Base-by-base conservation (phyloP, 495 filamentous ascomycete species). In the Penicillium cataractarum region DNA sequence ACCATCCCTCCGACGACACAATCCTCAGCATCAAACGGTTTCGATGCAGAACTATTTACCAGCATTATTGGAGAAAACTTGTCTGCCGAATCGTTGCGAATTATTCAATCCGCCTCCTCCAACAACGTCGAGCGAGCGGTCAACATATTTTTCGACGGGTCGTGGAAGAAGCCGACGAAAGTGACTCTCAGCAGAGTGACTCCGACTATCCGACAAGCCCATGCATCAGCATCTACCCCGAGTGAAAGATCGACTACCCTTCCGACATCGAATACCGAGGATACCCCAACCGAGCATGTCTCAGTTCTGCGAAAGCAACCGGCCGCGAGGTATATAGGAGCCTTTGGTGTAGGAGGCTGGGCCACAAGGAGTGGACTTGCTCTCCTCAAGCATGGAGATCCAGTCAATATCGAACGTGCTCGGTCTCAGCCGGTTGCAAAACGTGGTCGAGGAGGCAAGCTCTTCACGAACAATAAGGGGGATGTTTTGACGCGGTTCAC, bases 401-500 rank as follows among this genome's bases (percentile, higher is more conserved):
- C 73, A 22, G 87, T 97, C 63, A 88, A 82, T 52, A 97, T 99
- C 53, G 95, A 97, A 74, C 89, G 95, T 31, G 87, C 91, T 54
- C 93, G 88, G 74, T 89, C 88, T 6, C 87, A 88, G 55, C 77
- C 84, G 24, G 71, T 81, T 29, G 78, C 78, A n/a, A 88, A 84
- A 56, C 72, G 82, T 33, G 79, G 79, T 24, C 75, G 76, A 57
- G 80, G 70, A 58, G 81, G 66, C 79, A 87, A 77, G 65, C 67
- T 65, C 80, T 83, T 78, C n/a, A 65, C 68, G 3, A 79, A 81
- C 32, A 75, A 90, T 67, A 81, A 83, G 76, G 81, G 83, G 27
- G 95, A 99, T 74, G 87, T 97, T 35, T 83, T 99, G 52, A 96
- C 97, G n/a, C 88, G 95, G 17, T 98, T 99, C 72, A 97, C 90